Evolutionary conservation across 139 green algal species (phyloP), one percentile per base, ranked within the genome.

Genomic region (Astrephomene gubernaculifera): DNA sequence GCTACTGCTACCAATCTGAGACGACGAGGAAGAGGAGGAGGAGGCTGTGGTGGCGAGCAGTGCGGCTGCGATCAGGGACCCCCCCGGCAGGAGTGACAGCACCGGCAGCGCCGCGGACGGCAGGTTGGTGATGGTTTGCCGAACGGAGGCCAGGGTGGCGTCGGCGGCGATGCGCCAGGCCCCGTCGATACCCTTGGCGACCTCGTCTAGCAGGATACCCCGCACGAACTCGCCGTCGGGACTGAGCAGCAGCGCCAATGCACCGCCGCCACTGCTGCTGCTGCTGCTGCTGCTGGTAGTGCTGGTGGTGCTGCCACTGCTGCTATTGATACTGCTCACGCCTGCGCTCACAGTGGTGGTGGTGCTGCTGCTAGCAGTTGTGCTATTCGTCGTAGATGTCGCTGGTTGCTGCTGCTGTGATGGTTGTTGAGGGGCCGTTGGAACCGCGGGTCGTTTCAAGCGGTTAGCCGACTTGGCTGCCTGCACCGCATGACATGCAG

Each of bases 121-220:
- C 35, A 71, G 63, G 43, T 60, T 60, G 63, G 75, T 57, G 49
- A 61, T 29, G 71, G 53, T 29, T 29, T 83, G 68, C 24, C 57
- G 83, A 21, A 82, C 70, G 10, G 39, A 31, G 29, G 67, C 80
- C 25, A 95, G 36, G 0, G 86, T 79, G 21, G 35, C 61, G 81
- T 97, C 95, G 1, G 90, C 73, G 1, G 78, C 88, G 36, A 97
- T 73, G 6, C 95, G 89, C 90, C 86, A 93, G 12, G 82, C 92
- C 9, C 92, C 94, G 80, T 98, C 95, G 2, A 96, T 80, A 8
- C 95, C 95, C 85, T 98, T 97, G 17, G 94, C 92, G 43, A 97
- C 83, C 71, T 75, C 82, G 27, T 98, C 94, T 27, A 96, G 83
- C 41, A 98, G 45, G 69, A 98, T 96, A 57, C 87, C 90, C 14